Percentiles rank a stretch among this genome's conserved stretches.
These are phyloP conservation scores for Arthrinium phaeospermum DNA, from an alignment of 2,329 filamentous ascomycete genomes.

Conservation along the genomic window DNA sequence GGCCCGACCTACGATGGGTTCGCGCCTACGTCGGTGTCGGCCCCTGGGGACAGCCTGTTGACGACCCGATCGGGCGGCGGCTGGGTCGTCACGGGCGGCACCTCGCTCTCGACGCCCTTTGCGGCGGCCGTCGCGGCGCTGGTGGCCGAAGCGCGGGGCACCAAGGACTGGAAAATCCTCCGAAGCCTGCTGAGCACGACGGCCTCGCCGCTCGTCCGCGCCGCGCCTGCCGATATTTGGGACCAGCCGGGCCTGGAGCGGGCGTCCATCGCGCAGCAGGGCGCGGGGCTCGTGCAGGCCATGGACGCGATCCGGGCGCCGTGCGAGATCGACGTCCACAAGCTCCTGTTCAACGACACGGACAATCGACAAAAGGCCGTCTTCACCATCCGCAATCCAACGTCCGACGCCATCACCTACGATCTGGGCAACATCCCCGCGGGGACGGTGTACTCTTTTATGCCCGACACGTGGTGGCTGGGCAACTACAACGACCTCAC, in stretches of 20 bases:
- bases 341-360: slow-evolving; percentile 52
- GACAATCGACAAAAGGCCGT: slow-evolving; percentile 40
- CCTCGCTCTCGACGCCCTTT: slow-evolving; percentile 58
- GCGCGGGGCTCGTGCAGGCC: slow-evolving; percentile 49
- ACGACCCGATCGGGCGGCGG: slow-evolving; percentile 39
- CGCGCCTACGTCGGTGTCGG: background rate
- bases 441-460: slow-evolving; percentile 45
- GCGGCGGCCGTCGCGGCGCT: slow-evolving; percentile 46
- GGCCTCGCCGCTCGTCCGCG: slow-evolving; percentile 30
- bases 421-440: slow-evolving; percentile 42
- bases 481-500: slow-evolving; percentile 26
- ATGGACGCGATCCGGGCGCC: slow-evolving; percentile 46
- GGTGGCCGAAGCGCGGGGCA: slow-evolving; percentile 36
- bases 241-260: background rate
- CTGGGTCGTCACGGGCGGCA: slow-evolving; percentile 58
- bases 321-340: slow-evolving; percentile 43
- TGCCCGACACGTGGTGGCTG: slow-evolving; percentile 18
- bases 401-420: slow-evolving; percentile 42
- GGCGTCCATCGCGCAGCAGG: slow-evolving; percentile 47
- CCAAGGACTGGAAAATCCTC: slow-evolving; percentile 31
- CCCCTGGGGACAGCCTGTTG: background rate
- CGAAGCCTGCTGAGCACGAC: slow-evolving; percentile 36
- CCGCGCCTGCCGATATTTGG: background rate
- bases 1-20: background rate
- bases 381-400: slow-evolving; percentile 48